These are phyloP conservation scores for Tricholoma flavovirens DNA, from an alignment of 768 basidiomycete genomes.

Conservation along the genomic window DNA sequence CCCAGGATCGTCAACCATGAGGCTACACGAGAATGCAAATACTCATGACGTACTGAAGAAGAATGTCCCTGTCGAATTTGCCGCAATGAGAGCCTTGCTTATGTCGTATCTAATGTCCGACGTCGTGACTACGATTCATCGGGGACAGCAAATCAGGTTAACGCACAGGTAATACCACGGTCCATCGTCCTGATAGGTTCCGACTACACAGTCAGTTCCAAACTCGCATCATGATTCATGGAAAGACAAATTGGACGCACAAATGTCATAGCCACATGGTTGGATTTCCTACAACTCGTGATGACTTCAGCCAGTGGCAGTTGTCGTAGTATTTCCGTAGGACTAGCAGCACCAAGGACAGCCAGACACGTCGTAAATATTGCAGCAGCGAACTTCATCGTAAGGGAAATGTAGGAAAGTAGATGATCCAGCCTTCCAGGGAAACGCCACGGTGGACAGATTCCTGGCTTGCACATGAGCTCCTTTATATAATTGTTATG, in stretches of 20 bases:
- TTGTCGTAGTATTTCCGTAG: slow-evolving; percentile 10
- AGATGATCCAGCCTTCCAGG: neutral
- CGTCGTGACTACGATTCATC: neutral
- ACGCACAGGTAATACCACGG: slow-evolving; percentile 17
- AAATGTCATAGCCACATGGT: slow-evolving; percentile 21
- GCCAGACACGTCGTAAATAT: slow-evolving; percentile 8
- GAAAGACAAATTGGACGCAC: slow-evolving; percentile 8
- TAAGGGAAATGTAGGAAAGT: neutral
- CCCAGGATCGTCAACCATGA: neutral
- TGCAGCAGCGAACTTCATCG: slow-evolving; percentile 5
- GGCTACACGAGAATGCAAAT: neutral
- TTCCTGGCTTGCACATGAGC: neutral
- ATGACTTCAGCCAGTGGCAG: slow-evolving; percentile 18
- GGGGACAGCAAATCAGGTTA: neutral
- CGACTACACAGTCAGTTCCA: neutral
- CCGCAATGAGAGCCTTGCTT: slow-evolving; percentile 28
- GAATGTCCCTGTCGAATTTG: slow-evolving; percentile 36
- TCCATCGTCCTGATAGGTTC: slow-evolving; percentile 18
- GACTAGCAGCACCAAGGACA: slow-evolving; percentile 10
- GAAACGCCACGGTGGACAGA: neutral
- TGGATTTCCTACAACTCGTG: slow-evolving; percentile 17
- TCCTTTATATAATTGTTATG: too few species aligned
- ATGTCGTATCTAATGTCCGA: slow-evolving; percentile 25
- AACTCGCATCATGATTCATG: too few species aligned
- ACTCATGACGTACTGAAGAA: slow-evolving; percentile 34